Conservation (phyloP, 2,329 filamentous ascomycete species). For the Teratosphaeria viscida region DNA sequence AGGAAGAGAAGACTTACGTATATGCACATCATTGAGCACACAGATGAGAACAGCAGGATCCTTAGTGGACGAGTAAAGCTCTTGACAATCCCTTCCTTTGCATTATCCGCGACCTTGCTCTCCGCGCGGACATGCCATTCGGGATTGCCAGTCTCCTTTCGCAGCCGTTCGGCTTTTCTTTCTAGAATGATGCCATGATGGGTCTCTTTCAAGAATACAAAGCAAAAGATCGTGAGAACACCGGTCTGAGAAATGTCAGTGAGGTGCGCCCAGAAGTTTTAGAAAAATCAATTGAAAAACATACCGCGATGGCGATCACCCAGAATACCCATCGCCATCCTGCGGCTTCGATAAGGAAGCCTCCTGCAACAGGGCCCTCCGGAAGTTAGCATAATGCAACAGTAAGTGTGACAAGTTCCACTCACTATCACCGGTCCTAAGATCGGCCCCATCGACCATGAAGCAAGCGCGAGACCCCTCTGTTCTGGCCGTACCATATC, state of each 20-base stretch:
- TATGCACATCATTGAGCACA: slow-evolving; percentile 39
- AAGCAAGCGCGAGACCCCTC: slow-evolving; percentile 33
- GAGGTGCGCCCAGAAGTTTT: background rate
- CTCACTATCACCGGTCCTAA: slow-evolving; percentile 12
- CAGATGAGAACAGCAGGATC: slow-evolving; percentile 37
- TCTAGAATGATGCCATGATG: slow-evolving; percentile 39
- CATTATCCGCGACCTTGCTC: background rate
- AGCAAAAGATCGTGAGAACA: slow-evolving; percentile 25
- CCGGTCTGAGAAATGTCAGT: slow-evolving; percentile 4
- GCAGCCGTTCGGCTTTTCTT: slow-evolving; percentile 34
- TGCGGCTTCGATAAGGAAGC: slow-evolving; percentile 37
- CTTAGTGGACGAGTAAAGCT: slow-evolving; percentile 44
- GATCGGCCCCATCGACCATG: slow-evolving; percentile 32
- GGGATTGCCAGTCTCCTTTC: slow-evolving; percentile 41
- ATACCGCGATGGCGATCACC: slow-evolving; percentile 33
- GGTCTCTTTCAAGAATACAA: slow-evolving; percentile 36
- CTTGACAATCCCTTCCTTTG: background rate
- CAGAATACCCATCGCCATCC: slow-evolving; percentile 45
- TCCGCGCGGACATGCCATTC: background rate
- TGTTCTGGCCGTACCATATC: slow-evolving; percentile 34
- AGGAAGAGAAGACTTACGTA: slow-evolving; percentile 25
- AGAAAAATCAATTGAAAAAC: background rate
- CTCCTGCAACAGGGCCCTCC: slow-evolving; percentile 40
- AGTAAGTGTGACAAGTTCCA: background rate
- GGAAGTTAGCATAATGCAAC: background rate